Percentiles rank a stretch among this genome's conserved stretches.
phyloP scores from a whole-genome alignment of 176 grass and related monocot species.

The Avena atlantica region DNA sequence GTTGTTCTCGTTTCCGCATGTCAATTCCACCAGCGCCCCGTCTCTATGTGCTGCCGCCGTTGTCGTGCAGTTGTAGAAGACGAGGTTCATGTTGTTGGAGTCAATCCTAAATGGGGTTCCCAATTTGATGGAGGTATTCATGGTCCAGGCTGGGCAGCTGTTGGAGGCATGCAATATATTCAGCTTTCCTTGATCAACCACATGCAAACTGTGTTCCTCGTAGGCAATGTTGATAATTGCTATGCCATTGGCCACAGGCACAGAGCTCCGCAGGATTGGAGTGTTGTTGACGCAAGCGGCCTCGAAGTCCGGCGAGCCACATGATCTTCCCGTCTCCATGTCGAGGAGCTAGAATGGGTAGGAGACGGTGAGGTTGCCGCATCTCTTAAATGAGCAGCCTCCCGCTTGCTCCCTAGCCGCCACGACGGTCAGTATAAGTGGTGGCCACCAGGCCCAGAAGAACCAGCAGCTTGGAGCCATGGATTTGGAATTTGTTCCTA shows the following conservation, averaged over 20 bases:
- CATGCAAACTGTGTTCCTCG: not conserved
- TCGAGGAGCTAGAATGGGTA: conserved; percentile 19
- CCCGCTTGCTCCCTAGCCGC: not conserved
- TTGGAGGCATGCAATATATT: not conserved
- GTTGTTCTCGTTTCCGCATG: not conserved
- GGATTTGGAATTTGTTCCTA: not conserved
- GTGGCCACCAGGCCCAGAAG: not conserved
- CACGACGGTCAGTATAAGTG: not conserved
- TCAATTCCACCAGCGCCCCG: conserved; percentile 11
- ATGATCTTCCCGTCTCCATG: not conserved
- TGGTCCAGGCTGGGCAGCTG: conserved; percentile 4
- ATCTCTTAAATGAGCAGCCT: not conserved
- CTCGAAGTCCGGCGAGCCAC: conserved; percentile 1
- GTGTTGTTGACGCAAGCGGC: conserved; percentile 34
- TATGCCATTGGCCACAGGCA: not conserved
- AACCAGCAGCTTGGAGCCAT: not conserved
- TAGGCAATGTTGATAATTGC: not conserved
- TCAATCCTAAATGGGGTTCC: not conserved
- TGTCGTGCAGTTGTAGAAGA: conserved; percentile 40
- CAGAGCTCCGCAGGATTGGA: conserved; percentile 2
- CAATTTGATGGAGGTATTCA: conserved; percentile 31
- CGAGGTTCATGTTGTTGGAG: conserved; percentile 29
- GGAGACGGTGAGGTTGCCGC: conserved; percentile 29
- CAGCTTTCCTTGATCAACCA: not conserved
- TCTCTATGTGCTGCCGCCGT: not conserved